Evolutionary conservation across 2,329 filamentous ascomycete species (phyloP).

Genomic region (Mycosphaerelloides madeirae): DNA sequence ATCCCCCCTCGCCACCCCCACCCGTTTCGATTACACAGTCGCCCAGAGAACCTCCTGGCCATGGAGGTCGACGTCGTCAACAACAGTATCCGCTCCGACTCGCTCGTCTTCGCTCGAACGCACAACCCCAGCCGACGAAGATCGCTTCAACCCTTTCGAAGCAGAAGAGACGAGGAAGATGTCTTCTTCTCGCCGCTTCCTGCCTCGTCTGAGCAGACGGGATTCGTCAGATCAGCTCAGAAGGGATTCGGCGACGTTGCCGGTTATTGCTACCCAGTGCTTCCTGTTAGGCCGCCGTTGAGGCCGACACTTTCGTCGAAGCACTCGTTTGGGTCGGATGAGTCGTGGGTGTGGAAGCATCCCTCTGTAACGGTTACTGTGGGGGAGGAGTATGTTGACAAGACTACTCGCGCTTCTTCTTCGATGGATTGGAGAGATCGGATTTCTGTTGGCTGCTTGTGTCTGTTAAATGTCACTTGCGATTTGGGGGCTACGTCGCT

Average conservation of each 20-base stretch:
- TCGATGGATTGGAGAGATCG: constrained; percentile 3
- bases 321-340: constrained; percentile 15
- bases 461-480: constrained; percentile 10
- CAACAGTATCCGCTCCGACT: neutral
- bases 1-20: constrained; percentile 9
- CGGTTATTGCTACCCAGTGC: constrained; percentile 11
- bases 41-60: constrained; percentile 18
- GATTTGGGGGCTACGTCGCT: constrained; percentile 10
- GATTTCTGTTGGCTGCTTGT: constrained; percentile 7
- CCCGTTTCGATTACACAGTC: constrained; percentile 15
- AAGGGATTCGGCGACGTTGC: constrained; percentile 21
- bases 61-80: neutral
- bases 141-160: constrained; percentile 9
- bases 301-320: constrained; percentile 15
- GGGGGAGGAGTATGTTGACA: neutral
- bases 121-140: constrained; percentile 1
- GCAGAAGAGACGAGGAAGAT: neutral
- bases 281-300: constrained; percentile 15
- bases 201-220: no score
- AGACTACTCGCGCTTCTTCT: neutral
- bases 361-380: constrained; percentile 1
- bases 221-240: constrained; percentile 7
- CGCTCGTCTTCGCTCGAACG: constrained; percentile 13
- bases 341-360: constrained; percentile 4
- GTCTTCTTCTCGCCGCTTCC: no score